Evolutionary conservation across 2,329 filamentous ascomycete genomes (phyloP), one percentile per base, ranked within the genome.

Genomic region (Fusarium napiforme): DNA sequence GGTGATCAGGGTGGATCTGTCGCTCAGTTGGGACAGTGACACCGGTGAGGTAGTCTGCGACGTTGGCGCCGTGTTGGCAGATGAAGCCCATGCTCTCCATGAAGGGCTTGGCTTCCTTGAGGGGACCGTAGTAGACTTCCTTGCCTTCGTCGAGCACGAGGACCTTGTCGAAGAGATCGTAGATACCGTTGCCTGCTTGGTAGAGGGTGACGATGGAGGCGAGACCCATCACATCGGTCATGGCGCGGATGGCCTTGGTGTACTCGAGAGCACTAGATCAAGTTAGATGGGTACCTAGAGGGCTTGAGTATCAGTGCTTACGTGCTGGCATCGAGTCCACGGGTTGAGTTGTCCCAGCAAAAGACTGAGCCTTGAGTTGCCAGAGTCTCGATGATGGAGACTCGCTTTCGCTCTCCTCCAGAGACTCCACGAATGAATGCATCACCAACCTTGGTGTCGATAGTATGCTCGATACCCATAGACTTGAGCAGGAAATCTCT

Each of bases 161-260:
- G 0, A 93, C 90, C 77, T 93, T 93, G 78, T 93, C 91, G 77
- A 93, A 93, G 1, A 91, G 84, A 32, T 92, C 84, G 78, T 92
- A 93, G 66, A 93, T 93, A 30, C 87, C 89, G 62, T 93, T 92
- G 10, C 90, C 90, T 7, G 92, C 91, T 77, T 93, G 92, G 78
- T 93, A 93, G 0, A 93, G 83, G 0, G 90, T 91, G 18, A 92
- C 89, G 52, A 92, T 88, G 1, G 89, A 87, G 0, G 89, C 83
- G 8, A 91, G 82, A 1, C 89, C 88, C 8, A 89, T 82, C 3
- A 90, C 85, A 69, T 93, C 89, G 0, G 91, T 92, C 86, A 92
- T 84, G 9, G 88, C 87, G 12, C 91, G 84, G n/a, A 93, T 81
- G 4, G 88, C 87, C 74, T 89, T 90, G 34, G 87, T 84, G 77